phyloP scores from a whole-genome alignment of 345 rosid species.

The Brassica rapa region DNA sequence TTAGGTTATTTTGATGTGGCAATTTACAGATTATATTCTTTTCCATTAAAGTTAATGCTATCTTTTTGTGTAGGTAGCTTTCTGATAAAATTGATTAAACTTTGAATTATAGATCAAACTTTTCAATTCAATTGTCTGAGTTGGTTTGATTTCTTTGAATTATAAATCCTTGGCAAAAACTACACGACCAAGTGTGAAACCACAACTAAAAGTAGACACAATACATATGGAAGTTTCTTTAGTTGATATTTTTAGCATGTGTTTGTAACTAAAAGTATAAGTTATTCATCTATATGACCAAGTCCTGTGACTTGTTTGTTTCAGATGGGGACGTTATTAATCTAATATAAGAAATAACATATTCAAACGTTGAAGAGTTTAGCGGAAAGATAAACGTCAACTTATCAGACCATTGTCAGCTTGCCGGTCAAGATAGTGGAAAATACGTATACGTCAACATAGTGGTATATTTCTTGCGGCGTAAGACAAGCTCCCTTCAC shows the following conservation, averaged over 20 bases:
- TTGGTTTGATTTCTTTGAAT: neutral
- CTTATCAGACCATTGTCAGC: slow-evolving; percentile 50
- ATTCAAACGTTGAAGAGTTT: slow-evolving; percentile 16
- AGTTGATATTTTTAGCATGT: neutral
- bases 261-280: neutral
- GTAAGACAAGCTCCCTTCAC: neutral
- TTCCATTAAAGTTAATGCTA: neutral
- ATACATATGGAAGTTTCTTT: neutral
- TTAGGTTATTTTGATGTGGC: neutral
- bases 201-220: neutral
- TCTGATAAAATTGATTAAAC: too few species aligned
- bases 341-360: slow-evolving; percentile 25
- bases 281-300: neutral
- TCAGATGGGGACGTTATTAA: neutral
- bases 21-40: neutral
- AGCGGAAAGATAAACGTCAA: slow-evolving; percentile 45
- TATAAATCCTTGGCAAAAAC: neutral
- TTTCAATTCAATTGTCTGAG: neutral
- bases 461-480: neutral
- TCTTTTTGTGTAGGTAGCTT: too few species aligned
- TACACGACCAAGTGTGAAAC: neutral
- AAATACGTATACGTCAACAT: slow-evolving; percentile 40
- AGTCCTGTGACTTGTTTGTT: neutral
- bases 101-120: neutral
- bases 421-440: slow-evolving; percentile 58